A percentile compares a stretch with the other conserved stretches of the same genome.
Conservation (phyloP, 2,329 filamentous ascomycete genomes). For the Botryotinia globosa region DNA sequence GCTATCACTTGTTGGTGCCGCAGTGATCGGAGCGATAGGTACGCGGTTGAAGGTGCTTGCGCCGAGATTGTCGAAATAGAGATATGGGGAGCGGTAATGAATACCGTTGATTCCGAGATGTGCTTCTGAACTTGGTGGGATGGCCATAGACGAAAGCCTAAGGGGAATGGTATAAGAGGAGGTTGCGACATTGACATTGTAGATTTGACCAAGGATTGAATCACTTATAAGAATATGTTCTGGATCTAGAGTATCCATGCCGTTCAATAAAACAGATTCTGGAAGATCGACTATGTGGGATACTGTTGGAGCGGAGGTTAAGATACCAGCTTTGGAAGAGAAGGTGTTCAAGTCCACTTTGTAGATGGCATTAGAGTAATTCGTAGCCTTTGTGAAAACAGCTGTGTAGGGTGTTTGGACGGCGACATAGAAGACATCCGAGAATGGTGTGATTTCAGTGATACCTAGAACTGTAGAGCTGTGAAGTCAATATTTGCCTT, state of each 20-base stretch:
- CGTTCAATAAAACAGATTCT: slow-evolving; percentile 29
- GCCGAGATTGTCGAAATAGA: slow-evolving; percentile 35
- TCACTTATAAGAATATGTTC: slow-evolving; percentile 30
- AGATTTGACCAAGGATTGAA: slow-evolving; percentile 29
- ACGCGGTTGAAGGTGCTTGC: slow-evolving; percentile 2
- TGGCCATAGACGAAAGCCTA: slow-evolving; percentile 31
- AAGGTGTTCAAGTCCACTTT: slow-evolving; percentile 29
- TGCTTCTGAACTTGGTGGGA: slow-evolving; percentile 5
- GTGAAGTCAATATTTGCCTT: neutral
- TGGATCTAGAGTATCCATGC: slow-evolving; percentile 28
- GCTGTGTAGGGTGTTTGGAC: slow-evolving; percentile 35
- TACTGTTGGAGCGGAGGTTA: slow-evolving; percentile 2
- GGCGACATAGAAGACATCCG: slow-evolving; percentile 35
- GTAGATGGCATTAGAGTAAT: slow-evolving; percentile 27
- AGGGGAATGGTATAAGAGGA: slow-evolving; percentile 30
- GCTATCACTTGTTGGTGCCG: neutral
- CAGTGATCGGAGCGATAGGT: neutral
- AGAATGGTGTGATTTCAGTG: slow-evolving; percentile 31
- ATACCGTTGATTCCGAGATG: slow-evolving; percentile 33
- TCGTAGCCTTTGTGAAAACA: slow-evolving; percentile 29
- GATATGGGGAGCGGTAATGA: slow-evolving; percentile 24
- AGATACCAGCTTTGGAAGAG: neutral
- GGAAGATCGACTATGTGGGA: slow-evolving; percentile 21
- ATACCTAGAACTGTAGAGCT: slow-evolving; percentile 21
- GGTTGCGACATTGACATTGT: slow-evolving; percentile 28